Conservation (phyloP, 2,329 filamentous ascomycete species). For the Fusarium mundagurra region DNA sequence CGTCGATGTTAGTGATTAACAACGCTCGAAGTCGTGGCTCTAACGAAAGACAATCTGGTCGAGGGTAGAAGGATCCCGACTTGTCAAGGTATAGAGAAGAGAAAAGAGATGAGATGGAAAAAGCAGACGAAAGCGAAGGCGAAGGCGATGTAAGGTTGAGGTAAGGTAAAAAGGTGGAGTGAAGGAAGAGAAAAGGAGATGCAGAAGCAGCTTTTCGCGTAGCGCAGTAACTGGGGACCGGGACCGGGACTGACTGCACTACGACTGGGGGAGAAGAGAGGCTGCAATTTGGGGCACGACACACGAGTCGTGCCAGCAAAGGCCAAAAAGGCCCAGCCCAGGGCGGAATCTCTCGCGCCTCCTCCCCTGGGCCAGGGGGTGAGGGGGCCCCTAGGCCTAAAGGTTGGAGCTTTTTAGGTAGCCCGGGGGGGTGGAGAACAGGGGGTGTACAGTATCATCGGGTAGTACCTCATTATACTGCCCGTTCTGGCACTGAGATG, state of each 20-base stretch:
- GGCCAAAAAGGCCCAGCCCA: constrained; percentile 44
- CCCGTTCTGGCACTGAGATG: constrained; percentile 6
- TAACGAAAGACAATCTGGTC: constrained; percentile 31
- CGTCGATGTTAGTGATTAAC: constrained; percentile 28
- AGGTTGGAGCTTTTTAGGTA: constrained; percentile 17
- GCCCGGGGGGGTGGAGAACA: constrained; percentile 24
- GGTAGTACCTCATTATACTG: neutral
- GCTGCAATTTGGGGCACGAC: constrained; percentile 46
- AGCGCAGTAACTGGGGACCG: constrained; percentile 34
- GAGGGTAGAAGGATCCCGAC: constrained; percentile 21
- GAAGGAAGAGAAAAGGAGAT: constrained; percentile 46
- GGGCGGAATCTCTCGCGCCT: constrained; percentile 45
- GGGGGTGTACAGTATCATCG: constrained; percentile 19
- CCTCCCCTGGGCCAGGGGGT: constrained; percentile 45
- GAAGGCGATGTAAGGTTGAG: constrained; percentile 36
- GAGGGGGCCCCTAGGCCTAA: constrained; percentile 31
- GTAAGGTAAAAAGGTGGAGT: constrained; percentile 36
- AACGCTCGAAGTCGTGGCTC: constrained; percentile 32
- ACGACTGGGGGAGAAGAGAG: constrained; percentile 31
- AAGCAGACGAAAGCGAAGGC: constrained; percentile 31
- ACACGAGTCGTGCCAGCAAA: constrained; percentile 46
- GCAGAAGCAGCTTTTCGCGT: constrained; percentile 44
- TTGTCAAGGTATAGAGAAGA: constrained; percentile 37
- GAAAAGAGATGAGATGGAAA: constrained; percentile 36
- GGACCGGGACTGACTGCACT: neutral